Conservation (phyloP, 2,329 filamentous ascomycete species). For the Apiospora rasikravindrae region DNA sequence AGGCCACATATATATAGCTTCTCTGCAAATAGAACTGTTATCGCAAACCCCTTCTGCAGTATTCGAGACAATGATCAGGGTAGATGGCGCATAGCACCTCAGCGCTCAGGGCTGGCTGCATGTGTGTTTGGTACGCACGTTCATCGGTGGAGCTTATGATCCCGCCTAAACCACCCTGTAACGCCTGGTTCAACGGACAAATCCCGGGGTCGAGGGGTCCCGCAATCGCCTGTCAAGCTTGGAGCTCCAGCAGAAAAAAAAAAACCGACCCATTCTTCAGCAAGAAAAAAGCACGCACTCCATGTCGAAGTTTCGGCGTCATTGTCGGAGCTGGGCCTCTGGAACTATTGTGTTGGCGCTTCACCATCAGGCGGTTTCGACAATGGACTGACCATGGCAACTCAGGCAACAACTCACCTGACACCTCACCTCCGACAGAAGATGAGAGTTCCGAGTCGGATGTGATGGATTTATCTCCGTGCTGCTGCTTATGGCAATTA, state of each 20-base stretch:
- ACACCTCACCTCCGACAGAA: neutral
- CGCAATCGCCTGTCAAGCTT: neutral
- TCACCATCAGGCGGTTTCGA: neutral
- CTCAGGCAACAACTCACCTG: neutral
- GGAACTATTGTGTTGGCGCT: neutral
- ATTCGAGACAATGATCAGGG: neutral
- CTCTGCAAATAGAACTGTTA: neutral
- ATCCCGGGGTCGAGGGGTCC: slow-evolving; percentile 2
- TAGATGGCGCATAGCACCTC: neutral
- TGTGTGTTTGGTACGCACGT: neutral
- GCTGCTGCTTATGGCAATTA: neutral
- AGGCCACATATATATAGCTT: neutral
- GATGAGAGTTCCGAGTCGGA: neutral
- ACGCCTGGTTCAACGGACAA: slow-evolving; percentile 1
- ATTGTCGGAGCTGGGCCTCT: slow-evolving; percentile 5
- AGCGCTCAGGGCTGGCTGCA: neutral
- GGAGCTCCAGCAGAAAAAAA: neutral
- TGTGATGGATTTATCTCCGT: neutral
- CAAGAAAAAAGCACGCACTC: neutral
- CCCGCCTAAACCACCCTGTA: slow-evolving; percentile 10
- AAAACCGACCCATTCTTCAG: slow-evolving; percentile 8
- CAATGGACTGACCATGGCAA: neutral
- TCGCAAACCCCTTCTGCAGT: neutral
- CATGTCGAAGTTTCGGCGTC: slow-evolving; percentile 9
- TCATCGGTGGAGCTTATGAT: neutral